These are phyloP conservation scores for Calycina marina DNA, from an alignment of 2,329 filamentous ascomycete genomes.

Conservation along the genomic window DNA sequence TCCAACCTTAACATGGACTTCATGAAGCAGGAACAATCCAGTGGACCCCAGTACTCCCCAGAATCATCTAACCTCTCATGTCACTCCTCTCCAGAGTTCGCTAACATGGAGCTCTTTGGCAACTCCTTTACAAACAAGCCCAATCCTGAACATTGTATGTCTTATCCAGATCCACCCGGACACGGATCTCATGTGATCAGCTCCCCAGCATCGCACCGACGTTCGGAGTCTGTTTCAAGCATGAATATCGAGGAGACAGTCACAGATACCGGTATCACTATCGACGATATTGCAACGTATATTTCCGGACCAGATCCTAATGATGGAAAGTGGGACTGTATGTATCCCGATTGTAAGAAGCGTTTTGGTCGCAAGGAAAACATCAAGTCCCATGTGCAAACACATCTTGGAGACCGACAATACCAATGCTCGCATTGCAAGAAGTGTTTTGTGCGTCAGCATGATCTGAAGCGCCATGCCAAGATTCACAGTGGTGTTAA, in stretches of 20 bases:
- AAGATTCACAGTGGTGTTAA: slow-evolving; percentile 97
- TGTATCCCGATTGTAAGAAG: slow-evolving; percentile 69
- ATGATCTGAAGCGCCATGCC: slow-evolving; percentile 91
- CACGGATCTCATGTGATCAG: slow-evolving; percentile 8
- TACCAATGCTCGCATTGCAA: slow-evolving; percentile 86
- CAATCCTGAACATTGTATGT: slow-evolving; percentile 22
- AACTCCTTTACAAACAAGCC: slow-evolving; percentile 30
- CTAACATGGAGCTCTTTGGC: slow-evolving; percentile 30
- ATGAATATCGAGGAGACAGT: slow-evolving; percentile 52
- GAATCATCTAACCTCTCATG: slow-evolving; percentile 30
- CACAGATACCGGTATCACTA: slow-evolving; percentile 69
- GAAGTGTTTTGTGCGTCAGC: slow-evolving; percentile 93
- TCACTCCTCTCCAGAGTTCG: slow-evolving; percentile 34
- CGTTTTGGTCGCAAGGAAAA: slow-evolving; percentile 96
- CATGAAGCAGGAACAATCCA: slow-evolving; percentile 24
- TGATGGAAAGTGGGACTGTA: slow-evolving; percentile 69
- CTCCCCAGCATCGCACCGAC: slow-evolving; percentile 29
- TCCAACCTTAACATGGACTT: slow-evolving; percentile 29
- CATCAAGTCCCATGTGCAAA: slow-evolving; percentile 96
- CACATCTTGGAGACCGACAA: slow-evolving; percentile 89
- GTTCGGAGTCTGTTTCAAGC: slow-evolving; percentile 42
- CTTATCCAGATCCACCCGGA: slow-evolving; percentile 10
- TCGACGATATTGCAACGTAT: slow-evolving; percentile 67
- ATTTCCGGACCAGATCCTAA: slow-evolving; percentile 56
- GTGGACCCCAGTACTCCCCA: slow-evolving; percentile 16